A percentile compares a stretch with the other conserved stretches of the same genome.
phyloP scores from a whole-genome alignment of 208 protist species.

The Wallacemonas sp. region DNA sequence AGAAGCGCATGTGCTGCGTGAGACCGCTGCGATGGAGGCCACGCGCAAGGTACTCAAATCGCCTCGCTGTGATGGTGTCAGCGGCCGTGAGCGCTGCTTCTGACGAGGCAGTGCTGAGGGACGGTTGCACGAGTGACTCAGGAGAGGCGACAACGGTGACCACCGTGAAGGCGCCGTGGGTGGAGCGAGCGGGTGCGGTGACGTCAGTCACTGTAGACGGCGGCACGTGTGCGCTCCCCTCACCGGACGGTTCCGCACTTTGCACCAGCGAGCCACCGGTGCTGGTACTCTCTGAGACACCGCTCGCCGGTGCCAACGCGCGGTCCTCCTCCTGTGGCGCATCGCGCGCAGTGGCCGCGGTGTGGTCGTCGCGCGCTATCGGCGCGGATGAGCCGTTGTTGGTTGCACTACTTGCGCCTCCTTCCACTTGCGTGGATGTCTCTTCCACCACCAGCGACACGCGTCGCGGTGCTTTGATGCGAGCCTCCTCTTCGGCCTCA shows the following conservation, averaged over 20 bases:
- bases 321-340: too few relatives aligned
- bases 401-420: too few relatives aligned
- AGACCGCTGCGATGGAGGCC: constrained; percentile 6
- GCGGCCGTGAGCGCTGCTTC: not conserved
- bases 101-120: not conserved
- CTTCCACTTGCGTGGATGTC: too few relatives aligned
- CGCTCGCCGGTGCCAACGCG: too few relatives aligned
- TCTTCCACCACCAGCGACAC: too few relatives aligned
- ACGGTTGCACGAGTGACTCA: not conserved
- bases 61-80: not conserved
- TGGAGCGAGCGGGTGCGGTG: not conserved
- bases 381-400: too few relatives aligned
- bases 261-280: too few relatives aligned
- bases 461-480: too few relatives aligned
- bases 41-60: not conserved
- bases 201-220: not conserved
- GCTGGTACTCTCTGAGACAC: too few relatives aligned
- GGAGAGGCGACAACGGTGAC: constrained; percentile 9
- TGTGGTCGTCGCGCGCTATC: too few relatives aligned
- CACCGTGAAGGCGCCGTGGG: constrained; percentile 14
- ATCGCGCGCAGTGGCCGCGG: not conserved
- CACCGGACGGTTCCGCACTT: too few relatives aligned
- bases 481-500: too few relatives aligned
- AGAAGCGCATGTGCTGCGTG: constrained; percentile 9
- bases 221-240: not conserved